These are phyloP conservation scores for Lobosporangium transversale DNA, from an alignment of 192 early-diverging fungal species.

Conservation along the genomic window DNA sequence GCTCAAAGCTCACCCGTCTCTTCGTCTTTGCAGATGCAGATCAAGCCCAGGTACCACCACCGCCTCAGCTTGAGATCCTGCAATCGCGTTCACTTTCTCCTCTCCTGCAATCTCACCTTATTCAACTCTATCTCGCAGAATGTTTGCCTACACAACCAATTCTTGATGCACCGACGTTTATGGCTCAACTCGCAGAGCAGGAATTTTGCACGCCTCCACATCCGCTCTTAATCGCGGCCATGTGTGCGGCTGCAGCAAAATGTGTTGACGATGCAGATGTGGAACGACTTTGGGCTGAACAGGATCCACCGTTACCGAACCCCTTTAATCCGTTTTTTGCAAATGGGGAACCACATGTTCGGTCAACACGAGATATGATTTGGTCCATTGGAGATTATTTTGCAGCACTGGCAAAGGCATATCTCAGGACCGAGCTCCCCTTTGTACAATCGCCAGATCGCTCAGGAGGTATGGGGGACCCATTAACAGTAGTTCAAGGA, in stretches of 20 bases:
- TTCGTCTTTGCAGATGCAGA: slow-evolving; percentile 40
- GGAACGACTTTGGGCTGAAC: slow-evolving; percentile 43
- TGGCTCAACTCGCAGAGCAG: slow-evolving; percentile 42
- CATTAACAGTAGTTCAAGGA: slow-evolving; percentile 46
- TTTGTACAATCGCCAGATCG: slow-evolving; percentile 48
- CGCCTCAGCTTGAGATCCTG: slow-evolving; percentile 42
- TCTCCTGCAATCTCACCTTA: slow-evolving; percentile 45
- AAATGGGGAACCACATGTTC: slow-evolving; percentile 42
- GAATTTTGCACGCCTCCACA: slow-evolving; percentile 47
- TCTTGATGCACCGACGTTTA: slow-evolving; percentile 44
- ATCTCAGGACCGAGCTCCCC: slow-evolving; percentile 42
- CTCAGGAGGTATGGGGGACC: slow-evolving; percentile 42
- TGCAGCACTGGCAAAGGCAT: slow-evolving; percentile 40
- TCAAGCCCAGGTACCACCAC: slow-evolving; percentile 19
- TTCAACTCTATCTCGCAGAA: slow-evolving; percentile 42
- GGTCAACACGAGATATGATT: slow-evolving; percentile 45
- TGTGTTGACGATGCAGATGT: slow-evolving; percentile 49
- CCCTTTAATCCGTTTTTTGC: slow-evolving; percentile 43
- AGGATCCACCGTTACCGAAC: slow-evolving; percentile 40
- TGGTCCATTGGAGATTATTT: slow-evolving; percentile 53
- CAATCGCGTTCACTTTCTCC: slow-evolving; percentile 50
- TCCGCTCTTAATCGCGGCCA: slow-evolving; percentile 40
- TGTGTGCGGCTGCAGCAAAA: slow-evolving; percentile 36
- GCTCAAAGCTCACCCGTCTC: slow-evolving; percentile 50
- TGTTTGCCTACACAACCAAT: slow-evolving; percentile 47